phyloP scores from a whole-genome alignment of 768 basidiomycete genomes.

The Dendrothele bispora region DNA sequence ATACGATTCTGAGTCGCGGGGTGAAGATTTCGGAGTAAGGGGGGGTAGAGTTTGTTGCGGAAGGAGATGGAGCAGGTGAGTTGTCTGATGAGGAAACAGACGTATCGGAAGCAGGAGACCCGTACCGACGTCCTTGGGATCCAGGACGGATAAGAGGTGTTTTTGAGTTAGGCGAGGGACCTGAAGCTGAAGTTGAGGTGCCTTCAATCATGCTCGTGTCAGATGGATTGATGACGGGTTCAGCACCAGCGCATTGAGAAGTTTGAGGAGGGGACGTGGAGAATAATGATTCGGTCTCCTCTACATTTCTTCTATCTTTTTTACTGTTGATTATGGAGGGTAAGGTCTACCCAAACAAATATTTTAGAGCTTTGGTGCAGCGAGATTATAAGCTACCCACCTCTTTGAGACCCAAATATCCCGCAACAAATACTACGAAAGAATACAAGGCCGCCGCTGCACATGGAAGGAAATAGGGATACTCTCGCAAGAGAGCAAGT shows the following conservation, averaged over 20 bases:
- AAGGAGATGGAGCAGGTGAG: neutral
- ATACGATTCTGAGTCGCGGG: constrained; percentile 20
- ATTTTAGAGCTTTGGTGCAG: neutral
- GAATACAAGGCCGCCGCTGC: constrained; percentile 23
- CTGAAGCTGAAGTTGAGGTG: too few species aligned
- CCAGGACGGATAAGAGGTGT: neutral
- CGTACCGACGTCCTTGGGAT: neutral
- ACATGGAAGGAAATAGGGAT: constrained; percentile 40
- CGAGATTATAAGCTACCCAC: constrained; percentile 13
- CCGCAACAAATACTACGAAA: constrained; percentile 18
- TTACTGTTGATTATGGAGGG: constrained; percentile 9
- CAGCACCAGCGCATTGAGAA: too few species aligned
- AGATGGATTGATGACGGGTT: neutral
- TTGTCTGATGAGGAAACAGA: neutral
- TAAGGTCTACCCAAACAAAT: neutral
- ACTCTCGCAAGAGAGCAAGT: constrained; percentile 19
- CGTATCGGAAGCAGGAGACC: constrained; percentile 1
- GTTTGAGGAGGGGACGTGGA: too few species aligned
- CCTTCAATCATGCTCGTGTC: neutral
- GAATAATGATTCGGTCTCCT: too few species aligned
- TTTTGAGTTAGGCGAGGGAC: constrained; percentile 10
- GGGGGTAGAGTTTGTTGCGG: constrained; percentile 11
- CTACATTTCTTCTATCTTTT: neutral
- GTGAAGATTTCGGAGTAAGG: constrained; percentile 15
- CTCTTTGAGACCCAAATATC: constrained; percentile 26